Evolutionary conservation across 371 early-diverging fungal genomes (phyloP).

Genomic region (Mycotypha africana): DNA sequence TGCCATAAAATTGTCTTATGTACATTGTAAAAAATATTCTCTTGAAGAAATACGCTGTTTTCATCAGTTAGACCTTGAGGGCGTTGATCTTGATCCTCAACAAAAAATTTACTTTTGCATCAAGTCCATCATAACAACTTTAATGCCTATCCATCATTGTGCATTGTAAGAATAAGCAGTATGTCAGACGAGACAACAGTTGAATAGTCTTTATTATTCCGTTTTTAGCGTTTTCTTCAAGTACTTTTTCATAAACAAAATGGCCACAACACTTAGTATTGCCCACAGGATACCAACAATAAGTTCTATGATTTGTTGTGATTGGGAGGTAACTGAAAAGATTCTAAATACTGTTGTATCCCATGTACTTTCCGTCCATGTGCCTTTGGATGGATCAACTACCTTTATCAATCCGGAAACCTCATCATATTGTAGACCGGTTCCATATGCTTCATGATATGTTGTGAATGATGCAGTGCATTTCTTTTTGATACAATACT

Average conservation of each 20-base stretch:
- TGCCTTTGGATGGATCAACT: slow-evolving; percentile 54
- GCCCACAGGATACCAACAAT: slow-evolving; percentile 54
- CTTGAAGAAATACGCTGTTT: too few relatives aligned
- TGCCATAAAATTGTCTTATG: too few relatives aligned
- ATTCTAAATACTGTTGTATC: slow-evolving; percentile 49
- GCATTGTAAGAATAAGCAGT: too few relatives aligned
- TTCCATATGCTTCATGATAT: slow-evolving; percentile 71
- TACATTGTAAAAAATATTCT: too few relatives aligned
- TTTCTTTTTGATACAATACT: slow-evolving; percentile 47
- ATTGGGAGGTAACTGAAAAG: slow-evolving; percentile 49
- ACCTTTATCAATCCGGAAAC: slow-evolving; percentile 38
- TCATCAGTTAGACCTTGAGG: too few relatives aligned
- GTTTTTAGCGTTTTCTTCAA: slow-evolving; percentile 41
- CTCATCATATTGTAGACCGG: slow-evolving; percentile 61
- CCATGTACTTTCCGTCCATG: slow-evolving; percentile 74
- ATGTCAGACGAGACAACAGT: too few relatives aligned
- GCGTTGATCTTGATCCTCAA: too few relatives aligned
- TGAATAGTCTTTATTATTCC: slow-evolving; percentile 14
- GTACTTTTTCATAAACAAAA: slow-evolving; percentile 30
- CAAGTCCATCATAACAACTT: too few relatives aligned
- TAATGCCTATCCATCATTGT: too few relatives aligned
- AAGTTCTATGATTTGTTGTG: slow-evolving; percentile 56
- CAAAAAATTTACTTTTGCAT: too few relatives aligned
- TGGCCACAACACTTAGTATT: slow-evolving; percentile 23
- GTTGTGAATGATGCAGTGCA: slow-evolving; percentile 53